Conservation (phyloP, 768 basidiomycete species). For the Leucocoprinus birnbaumii region DNA sequence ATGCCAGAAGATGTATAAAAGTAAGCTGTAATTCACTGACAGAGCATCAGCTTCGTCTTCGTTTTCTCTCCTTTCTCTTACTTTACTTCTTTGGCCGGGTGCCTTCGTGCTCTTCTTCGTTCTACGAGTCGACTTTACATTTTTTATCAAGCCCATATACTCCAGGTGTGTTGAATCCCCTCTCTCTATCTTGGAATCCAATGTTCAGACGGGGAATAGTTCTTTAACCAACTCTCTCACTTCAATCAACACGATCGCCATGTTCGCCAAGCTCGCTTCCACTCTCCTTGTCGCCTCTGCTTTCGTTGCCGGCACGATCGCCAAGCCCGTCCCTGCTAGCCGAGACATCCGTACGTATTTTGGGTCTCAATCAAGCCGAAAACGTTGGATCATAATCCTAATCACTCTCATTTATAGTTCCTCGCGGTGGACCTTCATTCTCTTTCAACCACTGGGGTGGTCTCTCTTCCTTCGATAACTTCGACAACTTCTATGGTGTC, state of each 20-base stretch:
- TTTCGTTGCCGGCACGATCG: conserved; percentile 16
- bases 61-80: neutral
- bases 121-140: conserved; percentile 9
- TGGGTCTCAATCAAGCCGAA: too few species aligned
- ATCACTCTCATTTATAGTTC: neutral
- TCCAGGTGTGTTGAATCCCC: neutral
- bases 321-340: conserved; percentile 12
- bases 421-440: neutral
- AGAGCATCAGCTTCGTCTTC: neutral
- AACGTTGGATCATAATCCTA: too few species aligned
- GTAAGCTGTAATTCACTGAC: neutral
- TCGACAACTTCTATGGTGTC: conserved; percentile 22
- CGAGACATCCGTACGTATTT: too few species aligned
- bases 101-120: conserved; percentile 9
- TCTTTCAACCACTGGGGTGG: conserved; percentile 37
- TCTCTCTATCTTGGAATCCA: too few species aligned
- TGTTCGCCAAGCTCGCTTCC: conserved; percentile 20
- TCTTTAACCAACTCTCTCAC: neutral
- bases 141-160: neutral
- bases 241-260: conserved; percentile 15
- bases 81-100: conserved; percentile 11
- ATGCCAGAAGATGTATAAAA: neutral
- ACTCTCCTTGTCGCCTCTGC: conserved; percentile 17
- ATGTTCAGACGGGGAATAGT: too few species aligned
- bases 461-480: conserved; percentile 20